Evolutionary conservation across 805 yeast genomes (phyloP).

Genomic region (Candida orba): DNA sequence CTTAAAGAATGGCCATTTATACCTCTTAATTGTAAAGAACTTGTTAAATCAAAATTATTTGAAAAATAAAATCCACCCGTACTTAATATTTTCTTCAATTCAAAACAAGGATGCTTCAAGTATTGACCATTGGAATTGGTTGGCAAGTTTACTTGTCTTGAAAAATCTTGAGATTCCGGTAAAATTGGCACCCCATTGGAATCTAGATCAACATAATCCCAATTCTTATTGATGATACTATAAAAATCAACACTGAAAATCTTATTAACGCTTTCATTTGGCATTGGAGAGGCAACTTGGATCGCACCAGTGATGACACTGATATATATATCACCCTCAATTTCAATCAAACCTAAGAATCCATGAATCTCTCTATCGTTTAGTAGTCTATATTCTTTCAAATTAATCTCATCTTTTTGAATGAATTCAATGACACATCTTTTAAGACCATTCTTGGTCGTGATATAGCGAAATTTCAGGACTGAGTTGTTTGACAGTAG

Average conservation of each 20-base stretch:
- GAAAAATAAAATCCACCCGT: constrained; percentile 92
- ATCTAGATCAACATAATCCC: constrained; percentile 77
- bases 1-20: constrained; percentile 39
- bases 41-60: constrained; percentile 86
- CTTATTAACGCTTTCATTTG: constrained; percentile 70
- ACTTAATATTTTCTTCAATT: constrained; percentile 64
- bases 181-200: constrained; percentile 57
- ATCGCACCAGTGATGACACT: constrained; percentile 73
- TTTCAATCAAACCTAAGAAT: constrained; percentile 72
- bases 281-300: constrained; percentile 76
- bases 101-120: constrained; percentile 62
- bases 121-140: constrained; percentile 8
- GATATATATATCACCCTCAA: constrained; percentile 60
- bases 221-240: constrained; percentile 59
- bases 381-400: constrained; percentile 34
- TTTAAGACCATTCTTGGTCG: constrained; percentile 22
- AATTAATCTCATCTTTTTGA: constrained; percentile 30
- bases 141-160: constrained; percentile 10
- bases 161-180: constrained; percentile 27
- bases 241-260: constrained; percentile 84
- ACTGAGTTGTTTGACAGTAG: constrained; percentile 37
- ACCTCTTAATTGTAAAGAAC: constrained; percentile 75
- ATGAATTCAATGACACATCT: constrained; percentile 45
- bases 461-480: constrained; percentile 37
- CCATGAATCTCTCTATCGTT: constrained; percentile 47